Conservation (phyloP, 805 yeast species). For the Cyberlindnera samutprakarnensis region DNA sequence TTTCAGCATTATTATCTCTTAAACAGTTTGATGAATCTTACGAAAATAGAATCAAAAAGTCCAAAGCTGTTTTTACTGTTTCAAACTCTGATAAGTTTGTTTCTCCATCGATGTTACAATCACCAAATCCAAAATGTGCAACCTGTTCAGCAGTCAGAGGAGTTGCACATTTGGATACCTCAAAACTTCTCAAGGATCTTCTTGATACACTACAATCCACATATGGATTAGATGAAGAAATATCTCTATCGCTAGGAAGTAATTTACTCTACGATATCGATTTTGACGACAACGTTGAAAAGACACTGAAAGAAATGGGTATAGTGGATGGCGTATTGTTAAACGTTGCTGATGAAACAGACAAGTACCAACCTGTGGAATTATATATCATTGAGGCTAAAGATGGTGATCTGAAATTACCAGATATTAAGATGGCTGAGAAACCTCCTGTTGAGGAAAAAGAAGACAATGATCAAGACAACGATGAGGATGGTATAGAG, state of each 20-base stretch:
- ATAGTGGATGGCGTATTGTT: conserved; percentile 54
- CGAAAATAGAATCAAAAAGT: conserved; percentile 25
- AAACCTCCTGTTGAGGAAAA: conserved; percentile 15
- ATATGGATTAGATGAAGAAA: conserved; percentile 48
- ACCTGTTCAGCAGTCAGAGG: conserved; percentile 56
- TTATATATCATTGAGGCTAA: conserved; percentile 37
- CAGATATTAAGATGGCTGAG: conserved; percentile 27
- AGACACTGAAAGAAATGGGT: conserved; percentile 43
- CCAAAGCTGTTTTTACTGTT: conserved; percentile 46
- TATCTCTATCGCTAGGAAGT: conserved; percentile 48
- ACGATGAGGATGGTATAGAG: conserved; percentile 11
- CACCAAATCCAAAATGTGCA: conserved; percentile 66
- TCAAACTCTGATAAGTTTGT: conserved; percentile 54
- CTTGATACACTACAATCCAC: conserved; percentile 39
- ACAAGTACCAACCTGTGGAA: conserved; percentile 53
- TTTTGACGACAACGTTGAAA: conserved; percentile 67
- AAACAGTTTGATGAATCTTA: conserved; percentile 34
- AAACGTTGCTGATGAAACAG: conserved; percentile 76
- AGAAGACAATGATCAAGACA: conserved; percentile 17
- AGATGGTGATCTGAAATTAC: conserved; percentile 20
- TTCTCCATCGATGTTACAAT: conserved; percentile 50
- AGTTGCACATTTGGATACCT: conserved; percentile 30
- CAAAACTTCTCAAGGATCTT: conserved; percentile 40
- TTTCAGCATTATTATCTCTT: conserved; percentile 69
- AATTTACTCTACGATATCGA: conserved; percentile 75